Base-by-base conservation (phyloP, 805 yeast genomes). In the Saturnispora silvae region DNA sequence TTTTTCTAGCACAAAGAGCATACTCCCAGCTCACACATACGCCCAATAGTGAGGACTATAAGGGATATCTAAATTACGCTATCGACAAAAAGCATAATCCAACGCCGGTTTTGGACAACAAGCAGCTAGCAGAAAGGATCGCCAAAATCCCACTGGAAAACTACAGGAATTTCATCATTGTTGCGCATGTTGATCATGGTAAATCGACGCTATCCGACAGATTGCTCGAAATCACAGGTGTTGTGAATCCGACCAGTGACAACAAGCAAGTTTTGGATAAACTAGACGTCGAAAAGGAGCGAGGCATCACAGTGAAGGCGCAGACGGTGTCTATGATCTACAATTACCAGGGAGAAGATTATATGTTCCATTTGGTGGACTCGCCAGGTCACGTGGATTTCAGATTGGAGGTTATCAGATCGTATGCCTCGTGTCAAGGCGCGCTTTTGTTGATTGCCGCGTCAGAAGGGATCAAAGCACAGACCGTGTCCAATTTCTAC, bases 311-410 rank as follows among this genome's bases (percentile, higher is more conserved):
- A 0, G 92, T 89, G 38, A 89, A 89, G 57, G 97, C 97, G 0
- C 97, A 92, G 53, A 92, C 97, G 0, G 89, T 95, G 50, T 71
- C 95, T 0, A 92, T 89, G 96, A 68, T 92, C 42, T 86, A 86
- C 56, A 67, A 68, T 25, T 66, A 75, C 45, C 64, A 73, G 7
- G 73, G 75, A 2, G 63, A 73, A 48, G 96, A 89, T 48, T 92
- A 84, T 53, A 58, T 92, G 38, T 61, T 89, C 32, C 96, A 89
- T 63, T 63, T 89, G 31, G 96, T 92, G 31, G 98, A 89, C 57
- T 89, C 97, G 0, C 98, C 98, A 0, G 98, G 98, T 0, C 98
- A 89, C 56, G 97, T 92, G 23, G 98, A 89, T 57, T 89, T 89
- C 57, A 65, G 96, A 37, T 80, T 92, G 7, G 98, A 89, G 51